Conservation (phyloP, 352 stramenopile genomes). For the Phytophthora capsici region DNA sequence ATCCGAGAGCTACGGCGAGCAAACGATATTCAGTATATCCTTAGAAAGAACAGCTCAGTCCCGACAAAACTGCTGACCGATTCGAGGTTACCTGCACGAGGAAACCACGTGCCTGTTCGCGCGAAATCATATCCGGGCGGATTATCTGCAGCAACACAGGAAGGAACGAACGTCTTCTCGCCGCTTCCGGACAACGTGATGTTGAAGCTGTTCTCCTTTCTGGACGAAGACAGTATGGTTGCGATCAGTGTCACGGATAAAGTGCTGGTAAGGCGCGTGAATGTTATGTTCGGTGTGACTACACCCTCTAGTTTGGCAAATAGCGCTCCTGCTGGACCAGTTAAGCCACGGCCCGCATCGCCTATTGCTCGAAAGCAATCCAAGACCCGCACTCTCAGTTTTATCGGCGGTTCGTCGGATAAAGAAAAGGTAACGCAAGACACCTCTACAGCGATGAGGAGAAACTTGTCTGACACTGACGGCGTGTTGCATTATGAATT, state of each 20-base stretch:
- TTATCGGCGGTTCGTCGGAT: slow-evolving; percentile 37
- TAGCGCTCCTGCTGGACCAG: slow-evolving; percentile 8
- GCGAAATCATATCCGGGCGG: slow-evolving; percentile 9
- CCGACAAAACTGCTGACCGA: slow-evolving; percentile 19
- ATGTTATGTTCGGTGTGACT: slow-evolving; percentile 69
- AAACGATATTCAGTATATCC: slow-evolving; percentile 72
- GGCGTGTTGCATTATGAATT: not conserved
- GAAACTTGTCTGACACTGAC: not conserved
- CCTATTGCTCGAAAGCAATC: slow-evolving; percentile 23
- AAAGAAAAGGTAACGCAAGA: slow-evolving; percentile 43
- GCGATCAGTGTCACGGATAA: slow-evolving; percentile 68
- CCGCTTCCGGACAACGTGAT: slow-evolving; percentile 60
- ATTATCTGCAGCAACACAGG: not conserved
- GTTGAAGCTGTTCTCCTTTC: slow-evolving; percentile 69
- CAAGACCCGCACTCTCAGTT: slow-evolving; percentile 43
- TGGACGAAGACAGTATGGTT: slow-evolving; percentile 79
- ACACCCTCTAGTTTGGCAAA: slow-evolving; percentile 36
- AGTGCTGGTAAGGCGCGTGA: slow-evolving; percentile 59
- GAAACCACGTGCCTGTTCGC: not conserved
- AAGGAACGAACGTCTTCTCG: slow-evolving; percentile 37
- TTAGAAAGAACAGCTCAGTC: slow-evolving; percentile 45
- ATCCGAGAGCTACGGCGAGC: slow-evolving; percentile 75
- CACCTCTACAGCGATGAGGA: not conserved
- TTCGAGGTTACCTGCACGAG: slow-evolving; percentile 15
- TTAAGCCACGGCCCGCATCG: slow-evolving; percentile 22